These are phyloP conservation scores for Ostreobium quekettii DNA, from an alignment of 139 green algal genomes.

Conservation along the genomic window DNA sequence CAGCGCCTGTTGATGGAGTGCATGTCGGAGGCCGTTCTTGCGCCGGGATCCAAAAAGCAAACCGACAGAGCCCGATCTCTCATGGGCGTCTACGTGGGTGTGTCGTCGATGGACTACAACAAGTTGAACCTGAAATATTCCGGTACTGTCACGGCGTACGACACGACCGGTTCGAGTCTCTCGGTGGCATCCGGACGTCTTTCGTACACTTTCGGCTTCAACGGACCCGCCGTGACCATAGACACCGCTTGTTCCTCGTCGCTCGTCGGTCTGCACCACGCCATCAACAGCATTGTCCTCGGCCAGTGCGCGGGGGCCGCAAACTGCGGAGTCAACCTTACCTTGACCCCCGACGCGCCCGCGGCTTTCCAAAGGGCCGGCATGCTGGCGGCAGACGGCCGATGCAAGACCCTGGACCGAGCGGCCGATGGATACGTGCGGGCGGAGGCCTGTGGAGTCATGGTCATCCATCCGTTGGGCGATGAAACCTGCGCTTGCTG, in stretches of 20 bases:
- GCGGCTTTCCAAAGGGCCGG: constrained; percentile 46
- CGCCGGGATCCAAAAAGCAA: background rate
- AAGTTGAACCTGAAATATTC: constrained; percentile 29
- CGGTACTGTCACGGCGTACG: constrained; percentile 1
- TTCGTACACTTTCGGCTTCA: constrained; percentile 58
- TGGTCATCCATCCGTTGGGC: constrained; percentile 15
- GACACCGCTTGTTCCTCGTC: constrained; percentile 79
- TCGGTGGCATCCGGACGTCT: constrained; percentile 58
- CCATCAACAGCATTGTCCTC: constrained; percentile 25
- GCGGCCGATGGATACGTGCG: constrained; percentile 75
- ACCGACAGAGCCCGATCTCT: background rate
- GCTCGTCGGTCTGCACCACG: constrained; percentile 52
- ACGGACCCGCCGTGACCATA: constrained; percentile 59
- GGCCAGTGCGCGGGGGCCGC: constrained; percentile 27
- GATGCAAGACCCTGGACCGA: constrained; percentile 77
- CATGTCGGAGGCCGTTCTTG: constrained; percentile 23
- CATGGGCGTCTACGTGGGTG: constrained; percentile 40
- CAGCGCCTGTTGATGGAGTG: constrained; percentile 62
- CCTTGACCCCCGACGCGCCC: constrained; percentile 41
- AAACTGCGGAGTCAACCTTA: constrained; percentile 40
- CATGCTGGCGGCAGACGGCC: constrained; percentile 56
- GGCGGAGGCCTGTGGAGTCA: constrained; percentile 43
- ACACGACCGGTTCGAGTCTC: constrained; percentile 6
- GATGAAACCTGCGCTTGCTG: too few species aligned
- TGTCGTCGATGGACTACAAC: constrained; percentile 53